Evolutionary conservation across 2,329 filamentous ascomycete genomes (phyloP).

Genomic region (Exophiala calicioides): DNA sequence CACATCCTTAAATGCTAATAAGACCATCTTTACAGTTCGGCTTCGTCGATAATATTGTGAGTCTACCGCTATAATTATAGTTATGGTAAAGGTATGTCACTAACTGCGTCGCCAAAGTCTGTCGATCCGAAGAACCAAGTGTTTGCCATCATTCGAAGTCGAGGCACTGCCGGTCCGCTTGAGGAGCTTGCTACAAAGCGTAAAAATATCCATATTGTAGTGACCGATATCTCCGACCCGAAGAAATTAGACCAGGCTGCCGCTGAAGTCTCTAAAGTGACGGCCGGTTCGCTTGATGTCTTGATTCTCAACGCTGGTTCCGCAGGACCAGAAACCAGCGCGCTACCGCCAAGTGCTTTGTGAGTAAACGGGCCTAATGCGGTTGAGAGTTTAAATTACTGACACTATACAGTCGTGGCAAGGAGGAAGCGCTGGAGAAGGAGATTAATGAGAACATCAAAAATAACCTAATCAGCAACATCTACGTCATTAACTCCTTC

Average conservation of each 20-base stretch:
- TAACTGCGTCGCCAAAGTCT: slow-evolving; percentile 21
- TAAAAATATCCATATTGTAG: slow-evolving; percentile 42
- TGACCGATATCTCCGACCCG: slow-evolving; percentile 36
- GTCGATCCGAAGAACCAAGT: slow-evolving; percentile 39
- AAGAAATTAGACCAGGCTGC: slow-evolving; percentile 33
- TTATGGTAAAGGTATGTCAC: slow-evolving; percentile 5
- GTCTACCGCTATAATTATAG: slow-evolving; percentile 3
- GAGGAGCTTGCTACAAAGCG: slow-evolving; percentile 33
- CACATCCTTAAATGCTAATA: slow-evolving; percentile 1
- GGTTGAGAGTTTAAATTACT: slow-evolving; percentile 7
- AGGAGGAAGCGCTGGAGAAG: slow-evolving; percentile 25
- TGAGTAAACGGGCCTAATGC: slow-evolving; percentile 12
- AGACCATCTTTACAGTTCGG: slow-evolving; percentile 14
- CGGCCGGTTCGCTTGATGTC: slow-evolving; percentile 43
- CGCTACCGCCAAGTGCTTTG: slow-evolving; percentile 21
- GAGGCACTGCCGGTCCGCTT: slow-evolving; percentile 30
- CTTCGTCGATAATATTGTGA: slow-evolving; percentile 22
- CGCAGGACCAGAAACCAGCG: slow-evolving; percentile 17
- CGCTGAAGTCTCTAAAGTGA: slow-evolving; percentile 36
- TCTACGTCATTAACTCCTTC: slow-evolving; percentile 35
- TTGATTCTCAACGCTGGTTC: slow-evolving; percentile 45
- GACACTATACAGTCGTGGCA: slow-evolving; percentile 20
- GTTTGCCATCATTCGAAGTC: slow-evolving; percentile 43
- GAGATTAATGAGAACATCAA: slow-evolving; percentile 27
- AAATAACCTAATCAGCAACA: slow-evolving; percentile 21